phyloP scores from a whole-genome alignment of 169 alveolate species.

The Neospora caninum region DNA sequence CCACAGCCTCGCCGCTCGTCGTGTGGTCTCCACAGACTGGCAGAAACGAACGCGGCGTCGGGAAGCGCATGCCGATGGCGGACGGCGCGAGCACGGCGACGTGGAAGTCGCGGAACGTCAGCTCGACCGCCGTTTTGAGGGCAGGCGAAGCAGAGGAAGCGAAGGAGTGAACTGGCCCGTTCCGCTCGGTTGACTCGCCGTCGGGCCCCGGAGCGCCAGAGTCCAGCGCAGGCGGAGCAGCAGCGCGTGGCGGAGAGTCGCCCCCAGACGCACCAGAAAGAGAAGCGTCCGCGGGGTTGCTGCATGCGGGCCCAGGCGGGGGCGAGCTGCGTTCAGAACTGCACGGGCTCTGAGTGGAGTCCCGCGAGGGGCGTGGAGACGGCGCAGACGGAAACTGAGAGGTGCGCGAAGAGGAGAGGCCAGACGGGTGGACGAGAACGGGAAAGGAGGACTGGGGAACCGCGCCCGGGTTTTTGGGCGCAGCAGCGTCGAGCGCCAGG shows the following conservation, averaged over 20 bases:
- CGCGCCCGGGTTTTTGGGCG: neutral
- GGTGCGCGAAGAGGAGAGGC: neutral
- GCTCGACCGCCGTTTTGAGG: neutral
- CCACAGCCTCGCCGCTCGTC: neutral
- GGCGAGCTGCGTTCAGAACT: no score
- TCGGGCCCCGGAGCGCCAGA: no score
- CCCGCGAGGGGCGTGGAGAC: neutral
- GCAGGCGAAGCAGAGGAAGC: neutral
- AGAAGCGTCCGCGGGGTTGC: no score
- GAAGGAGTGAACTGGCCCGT: neutral
- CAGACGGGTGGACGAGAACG: conserved; percentile 6
- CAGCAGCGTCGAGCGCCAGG: neutral
- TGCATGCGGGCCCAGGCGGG: no score
- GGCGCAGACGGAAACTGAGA: neutral
- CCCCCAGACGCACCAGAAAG: neutral
- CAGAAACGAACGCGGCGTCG: neutral
- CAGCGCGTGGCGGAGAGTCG: no score
- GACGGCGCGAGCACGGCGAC: conserved; percentile 4
- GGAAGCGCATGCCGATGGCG: neutral
- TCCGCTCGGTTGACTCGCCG: no score
- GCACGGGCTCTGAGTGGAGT: no score
- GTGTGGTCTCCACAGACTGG: neutral
- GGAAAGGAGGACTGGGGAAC: neutral
- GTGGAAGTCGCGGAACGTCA: neutral
- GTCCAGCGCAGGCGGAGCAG: no score